Percentiles rank a stretch among this genome's conserved stretches.
These are phyloP conservation scores for Boletus sp. DNA, from an alignment of 1,284 basidiomycete species.

Conservation along the genomic window DNA sequence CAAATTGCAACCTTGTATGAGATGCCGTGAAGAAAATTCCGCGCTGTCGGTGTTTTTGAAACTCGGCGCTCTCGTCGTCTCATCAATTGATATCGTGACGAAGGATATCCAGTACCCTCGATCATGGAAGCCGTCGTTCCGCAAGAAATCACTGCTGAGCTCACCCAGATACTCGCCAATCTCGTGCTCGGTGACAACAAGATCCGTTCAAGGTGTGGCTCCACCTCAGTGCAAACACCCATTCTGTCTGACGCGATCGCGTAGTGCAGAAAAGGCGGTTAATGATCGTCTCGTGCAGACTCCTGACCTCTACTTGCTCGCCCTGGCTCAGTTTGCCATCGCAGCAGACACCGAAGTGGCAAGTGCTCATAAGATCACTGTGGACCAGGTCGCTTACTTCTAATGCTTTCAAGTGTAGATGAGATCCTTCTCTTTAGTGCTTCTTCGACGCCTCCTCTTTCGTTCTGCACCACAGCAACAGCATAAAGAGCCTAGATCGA, in stretches of 20 bases:
- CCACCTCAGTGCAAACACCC: neutral
- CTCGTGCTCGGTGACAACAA: slow-evolving; percentile 80
- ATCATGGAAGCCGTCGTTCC: slow-evolving; percentile 55
- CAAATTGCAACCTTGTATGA: too few species aligned
- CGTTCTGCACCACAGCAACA: slow-evolving; percentile 47
- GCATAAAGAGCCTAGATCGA: slow-evolving; percentile 44
- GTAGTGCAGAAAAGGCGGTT: slow-evolving; percentile 75
- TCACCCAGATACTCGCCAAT: slow-evolving; percentile 82
- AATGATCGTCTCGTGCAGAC: slow-evolving; percentile 75
- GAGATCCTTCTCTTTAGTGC: slow-evolving; percentile 80
- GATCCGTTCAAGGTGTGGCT: slow-evolving; percentile 59
- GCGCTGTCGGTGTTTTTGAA: too few species aligned
- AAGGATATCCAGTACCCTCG: neutral
- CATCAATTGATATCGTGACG: neutral
- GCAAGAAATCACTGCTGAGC: slow-evolving; percentile 66
- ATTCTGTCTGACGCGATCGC: slow-evolving; percentile 13
- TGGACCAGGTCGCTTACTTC: slow-evolving; percentile 18
- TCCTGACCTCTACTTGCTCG: slow-evolving; percentile 76
- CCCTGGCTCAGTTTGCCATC: slow-evolving; percentile 73
- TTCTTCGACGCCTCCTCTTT: slow-evolving; percentile 75
- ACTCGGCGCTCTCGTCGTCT: too few species aligned
- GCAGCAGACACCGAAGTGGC: slow-evolving; percentile 75
- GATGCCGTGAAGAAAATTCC: too few species aligned
- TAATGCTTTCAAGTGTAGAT: slow-evolving; percentile 50
- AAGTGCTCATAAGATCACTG: slow-evolving; percentile 34